phyloP scores from a whole-genome alignment of 2,329 filamentous ascomycete genomes.

The Hyphodiscus sp. region DNA sequence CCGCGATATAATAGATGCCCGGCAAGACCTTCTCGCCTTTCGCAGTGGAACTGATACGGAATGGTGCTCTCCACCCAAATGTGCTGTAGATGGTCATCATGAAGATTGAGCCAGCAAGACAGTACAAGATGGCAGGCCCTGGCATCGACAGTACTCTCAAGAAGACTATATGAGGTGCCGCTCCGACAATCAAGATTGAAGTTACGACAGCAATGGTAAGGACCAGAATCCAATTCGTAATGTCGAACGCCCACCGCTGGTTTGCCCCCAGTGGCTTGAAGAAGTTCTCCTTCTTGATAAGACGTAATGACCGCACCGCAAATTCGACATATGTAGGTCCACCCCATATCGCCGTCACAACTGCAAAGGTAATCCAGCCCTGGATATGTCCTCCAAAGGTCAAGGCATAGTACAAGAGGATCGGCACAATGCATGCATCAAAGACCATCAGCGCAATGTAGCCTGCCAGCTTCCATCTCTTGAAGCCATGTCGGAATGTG shows the following conservation, averaged over 20 bases:
- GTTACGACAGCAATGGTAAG: slow-evolving; percentile 45
- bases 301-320: slow-evolving; percentile 32
- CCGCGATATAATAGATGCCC: slow-evolving; percentile 7
- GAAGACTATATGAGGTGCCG: slow-evolving; percentile 43
- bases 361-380: slow-evolving; percentile 40
- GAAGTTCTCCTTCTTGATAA: slow-evolving; percentile 42
- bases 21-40: slow-evolving; percentile 9
- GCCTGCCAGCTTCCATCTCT: slow-evolving; percentile 18
- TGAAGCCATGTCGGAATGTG: slow-evolving; percentile 23
- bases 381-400: slow-evolving; percentile 33
- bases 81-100: slow-evolving; percentile 28
- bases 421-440: slow-evolving; percentile 42
- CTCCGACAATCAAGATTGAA: slow-evolving; percentile 43
- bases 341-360: slow-evolving; percentile 49
- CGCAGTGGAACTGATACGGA: slow-evolving; percentile 2
- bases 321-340: slow-evolving; percentile 45
- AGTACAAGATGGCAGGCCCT: slow-evolving; percentile 44
- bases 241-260: slow-evolving; percentile 44
- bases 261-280: slow-evolving; percentile 44
- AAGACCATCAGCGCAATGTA: slow-evolving; percentile 40
- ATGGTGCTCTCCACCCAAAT: background rate
- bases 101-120: slow-evolving; percentile 38
- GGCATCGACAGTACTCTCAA: slow-evolving; percentile 46
- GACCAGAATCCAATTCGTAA: slow-evolving; percentile 35
- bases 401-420: slow-evolving; percentile 46